These are phyloP conservation scores for Obba rivulosa DNA, from an alignment of 768 basidiomycete species.

Conservation along the genomic window DNA sequence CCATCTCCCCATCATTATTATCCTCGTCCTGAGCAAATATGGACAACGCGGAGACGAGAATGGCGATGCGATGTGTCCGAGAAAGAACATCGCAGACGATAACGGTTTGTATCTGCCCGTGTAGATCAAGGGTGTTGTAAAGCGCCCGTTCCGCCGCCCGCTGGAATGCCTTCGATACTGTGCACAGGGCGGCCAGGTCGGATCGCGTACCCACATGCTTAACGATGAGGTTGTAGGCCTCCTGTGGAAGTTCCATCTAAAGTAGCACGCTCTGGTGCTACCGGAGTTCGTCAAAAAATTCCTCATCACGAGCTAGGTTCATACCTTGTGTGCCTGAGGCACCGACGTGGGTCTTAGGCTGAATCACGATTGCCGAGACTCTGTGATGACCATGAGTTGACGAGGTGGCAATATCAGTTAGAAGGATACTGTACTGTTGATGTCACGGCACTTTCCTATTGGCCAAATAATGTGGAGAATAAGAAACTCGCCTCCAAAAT, in stretches of 20 bases:
- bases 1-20: slow-evolving; percentile 18
- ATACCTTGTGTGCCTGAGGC: too few relatives aligned
- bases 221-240: slow-evolving; percentile 54
- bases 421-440: too few relatives aligned
- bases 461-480: too few relatives aligned
- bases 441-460: too few relatives aligned
- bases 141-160: slow-evolving; percentile 50
- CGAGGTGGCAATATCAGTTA: too few relatives aligned
- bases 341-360: too few relatives aligned
- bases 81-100: slow-evolving; percentile 44
- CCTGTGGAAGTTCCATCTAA: slow-evolving; percentile 55
- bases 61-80: slow-evolving; percentile 40
- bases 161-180: slow-evolving; percentile 53
- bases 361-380: too few relatives aligned
- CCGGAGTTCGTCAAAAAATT: neutral
- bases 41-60: slow-evolving; percentile 49
- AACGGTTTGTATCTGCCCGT: slow-evolving; percentile 33
- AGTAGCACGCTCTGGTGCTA: neutral
- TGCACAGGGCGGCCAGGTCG: slow-evolving; percentile 53
- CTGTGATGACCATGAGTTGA: too few relatives aligned
- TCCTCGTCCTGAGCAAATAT: slow-evolving; percentile 35
- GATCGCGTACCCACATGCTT: slow-evolving; percentile 43
- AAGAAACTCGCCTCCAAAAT: too few relatives aligned
- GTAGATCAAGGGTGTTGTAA: slow-evolving; percentile 53
- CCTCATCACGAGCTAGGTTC: too few relatives aligned